Conservation (phyloP, 2,329 filamentous ascomycete genomes). For the Talaromyces albobiverticillius region DNA sequence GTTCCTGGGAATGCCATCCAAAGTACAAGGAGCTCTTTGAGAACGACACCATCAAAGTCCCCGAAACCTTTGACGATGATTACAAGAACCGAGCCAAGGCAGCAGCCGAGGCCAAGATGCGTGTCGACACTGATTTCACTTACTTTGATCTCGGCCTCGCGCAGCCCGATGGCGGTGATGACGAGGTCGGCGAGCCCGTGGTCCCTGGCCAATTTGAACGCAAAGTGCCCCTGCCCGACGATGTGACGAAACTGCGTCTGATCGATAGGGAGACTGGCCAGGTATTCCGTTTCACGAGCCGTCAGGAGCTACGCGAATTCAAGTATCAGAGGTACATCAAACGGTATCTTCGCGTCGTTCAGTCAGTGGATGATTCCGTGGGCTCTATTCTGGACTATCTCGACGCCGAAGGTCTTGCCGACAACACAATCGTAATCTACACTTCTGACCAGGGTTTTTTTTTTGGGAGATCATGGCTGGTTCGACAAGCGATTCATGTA, state of each 20-base stretch:
- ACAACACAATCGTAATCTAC: conserved; percentile 54
- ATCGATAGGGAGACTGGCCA: conserved; percentile 51
- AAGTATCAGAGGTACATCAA: conserved; percentile 59
- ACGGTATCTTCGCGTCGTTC: conserved; percentile 53
- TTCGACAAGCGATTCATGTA: conserved; percentile 61
- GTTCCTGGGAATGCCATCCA: conserved; percentile 51
- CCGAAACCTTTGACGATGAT: conserved; percentile 54
- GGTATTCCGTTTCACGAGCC: no score
- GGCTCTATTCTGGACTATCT: conserved; percentile 49
- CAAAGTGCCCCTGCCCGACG: conserved; percentile 40
- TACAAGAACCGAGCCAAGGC: conserved; percentile 54
- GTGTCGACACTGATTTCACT: conserved; percentile 49
- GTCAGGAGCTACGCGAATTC: no score
- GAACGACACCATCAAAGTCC: conserved; percentile 45
- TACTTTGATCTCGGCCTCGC: conserved; percentile 52
- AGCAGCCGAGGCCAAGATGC: conserved; percentile 51
- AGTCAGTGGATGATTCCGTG: conserved; percentile 53
- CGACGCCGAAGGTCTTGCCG: conserved; percentile 39
- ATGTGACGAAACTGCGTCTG: conserved; percentile 32
- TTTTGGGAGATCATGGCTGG: conserved; percentile 57
- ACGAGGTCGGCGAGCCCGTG: conserved; percentile 37
- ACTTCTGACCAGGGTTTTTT: conserved; percentile 57
- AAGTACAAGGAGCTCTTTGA: conserved; percentile 51
- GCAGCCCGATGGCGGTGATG: conserved; percentile 49
- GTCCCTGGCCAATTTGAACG: conserved; percentile 29